phyloP scores from a whole-genome alignment of 129 eudicot species.

The Artemisia argyi region DNA sequence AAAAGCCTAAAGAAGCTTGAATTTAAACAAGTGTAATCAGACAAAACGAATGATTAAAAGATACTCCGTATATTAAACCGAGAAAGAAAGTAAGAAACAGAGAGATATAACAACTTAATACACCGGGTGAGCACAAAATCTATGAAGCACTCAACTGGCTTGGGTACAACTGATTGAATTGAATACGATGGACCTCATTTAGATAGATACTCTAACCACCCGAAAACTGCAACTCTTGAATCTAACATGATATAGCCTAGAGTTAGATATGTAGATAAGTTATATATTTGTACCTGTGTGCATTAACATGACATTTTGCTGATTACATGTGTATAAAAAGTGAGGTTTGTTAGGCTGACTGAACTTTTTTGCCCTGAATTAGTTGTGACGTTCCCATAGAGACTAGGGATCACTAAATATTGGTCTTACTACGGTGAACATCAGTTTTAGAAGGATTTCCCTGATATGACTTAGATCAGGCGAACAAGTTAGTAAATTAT shows the following conservation, averaged over 20 bases:
- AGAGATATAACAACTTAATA: constrained; percentile 2
- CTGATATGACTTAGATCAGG: constrained; percentile 9
- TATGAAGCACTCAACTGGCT: neutral
- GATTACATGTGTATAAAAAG: neutral
- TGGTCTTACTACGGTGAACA: neutral
- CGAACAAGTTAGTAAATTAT: constrained; percentile 4
- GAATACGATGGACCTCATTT: neutral
- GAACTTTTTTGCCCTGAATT: constrained; percentile 14
- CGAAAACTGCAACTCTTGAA: constrained; percentile 2
- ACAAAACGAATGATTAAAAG: neutral
- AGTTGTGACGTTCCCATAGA: neutral
- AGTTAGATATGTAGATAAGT: constrained; percentile 5
- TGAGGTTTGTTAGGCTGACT: neutral
- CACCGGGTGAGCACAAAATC: neutral
- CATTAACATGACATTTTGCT: neutral
- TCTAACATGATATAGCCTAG: neutral
- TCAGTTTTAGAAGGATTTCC: neutral
- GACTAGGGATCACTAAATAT: constrained; percentile 4
- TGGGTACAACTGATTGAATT: neutral
- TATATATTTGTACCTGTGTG: constrained; percentile 5
- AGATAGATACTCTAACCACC: neutral
- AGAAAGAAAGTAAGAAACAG: neutral
- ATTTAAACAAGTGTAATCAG: constrained; percentile 5
- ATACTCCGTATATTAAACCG: neutral
- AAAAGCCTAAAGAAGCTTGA: no score